Conservation (phyloP, 2,329 filamentous ascomycete genomes). For the Ophiostoma australiae region DNA sequence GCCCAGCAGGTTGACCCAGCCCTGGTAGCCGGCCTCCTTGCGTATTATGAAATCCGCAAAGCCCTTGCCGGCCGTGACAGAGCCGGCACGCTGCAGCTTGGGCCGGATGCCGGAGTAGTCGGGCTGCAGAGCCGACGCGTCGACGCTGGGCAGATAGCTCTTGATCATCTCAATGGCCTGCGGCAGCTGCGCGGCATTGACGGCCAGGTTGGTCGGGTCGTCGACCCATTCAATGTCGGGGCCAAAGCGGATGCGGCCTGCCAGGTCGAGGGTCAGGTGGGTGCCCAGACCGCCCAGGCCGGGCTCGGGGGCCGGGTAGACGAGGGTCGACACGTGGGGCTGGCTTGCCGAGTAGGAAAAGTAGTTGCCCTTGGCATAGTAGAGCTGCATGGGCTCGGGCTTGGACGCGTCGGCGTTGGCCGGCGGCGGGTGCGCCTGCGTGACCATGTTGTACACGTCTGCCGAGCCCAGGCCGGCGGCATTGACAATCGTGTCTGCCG, state of each 20-base stretch:
- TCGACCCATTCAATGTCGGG: slow-evolving; percentile 94
- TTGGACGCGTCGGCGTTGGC: slow-evolving; percentile 34
- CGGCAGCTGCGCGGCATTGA: slow-evolving; percentile 56
- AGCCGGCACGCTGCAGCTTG: slow-evolving; percentile 62
- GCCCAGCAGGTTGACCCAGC: slow-evolving; percentile 84
- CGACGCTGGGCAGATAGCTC: slow-evolving; percentile 70
- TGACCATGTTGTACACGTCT: slow-evolving; percentile 74
- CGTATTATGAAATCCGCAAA: slow-evolving; percentile 82
- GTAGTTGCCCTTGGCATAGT: slow-evolving; percentile 93
- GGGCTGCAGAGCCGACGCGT: slow-evolving; percentile 59
- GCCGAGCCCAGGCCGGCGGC: slow-evolving; percentile 77
- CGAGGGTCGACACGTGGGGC: slow-evolving; percentile 63
- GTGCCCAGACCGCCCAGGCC: slow-evolving; percentile 84
- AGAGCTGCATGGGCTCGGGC: slow-evolving; percentile 47
- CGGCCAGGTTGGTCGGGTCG: slow-evolving; percentile 61
- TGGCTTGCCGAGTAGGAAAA: slow-evolving; percentile 69
- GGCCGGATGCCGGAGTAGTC: slow-evolving; percentile 93
- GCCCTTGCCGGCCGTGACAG: slow-evolving; percentile 46
- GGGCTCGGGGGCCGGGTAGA: slow-evolving; percentile 82
- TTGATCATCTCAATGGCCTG: slow-evolving; percentile 70
- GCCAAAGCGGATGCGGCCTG: slow-evolving; percentile 79
- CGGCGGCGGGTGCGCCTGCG: slow-evolving; percentile 40
- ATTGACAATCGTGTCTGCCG: slow-evolving; percentile 74
- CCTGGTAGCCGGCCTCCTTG: slow-evolving; percentile 69
- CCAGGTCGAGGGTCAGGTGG: slow-evolving; percentile 86